phyloP scores from a whole-genome alignment of 148 eudicot species.

The Rheum nobile region DNA sequence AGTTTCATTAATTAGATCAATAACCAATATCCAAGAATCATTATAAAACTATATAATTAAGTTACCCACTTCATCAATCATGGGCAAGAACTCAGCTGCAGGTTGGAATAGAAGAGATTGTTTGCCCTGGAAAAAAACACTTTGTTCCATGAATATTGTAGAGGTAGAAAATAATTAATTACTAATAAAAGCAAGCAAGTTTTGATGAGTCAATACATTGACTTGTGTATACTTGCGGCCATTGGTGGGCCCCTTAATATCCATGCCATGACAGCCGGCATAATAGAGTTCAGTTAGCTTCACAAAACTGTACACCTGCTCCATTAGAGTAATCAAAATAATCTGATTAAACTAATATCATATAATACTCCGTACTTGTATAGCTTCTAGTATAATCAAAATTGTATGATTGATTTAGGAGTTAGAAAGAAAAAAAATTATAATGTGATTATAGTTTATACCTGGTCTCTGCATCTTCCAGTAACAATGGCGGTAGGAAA shows the following conservation, averaged over 20 bases:
- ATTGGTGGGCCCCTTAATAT: conserved; percentile 79
- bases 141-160: neutral
- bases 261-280: conserved; percentile 99
- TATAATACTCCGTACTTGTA: too few relatives aligned
- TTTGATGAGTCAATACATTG: neutral
- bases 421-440: too few relatives aligned
- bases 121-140: conserved; percentile 11
- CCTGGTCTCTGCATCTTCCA: conserved; percentile 92
- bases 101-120: conserved; percentile 68
- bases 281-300: conserved; percentile 68
- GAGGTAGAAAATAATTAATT: neutral
- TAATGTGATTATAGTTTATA: too few relatives aligned
- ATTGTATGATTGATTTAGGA: neutral
- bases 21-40: neutral
- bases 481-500: conserved; percentile 93
- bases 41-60: neutral
- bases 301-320: conserved; percentile 62
- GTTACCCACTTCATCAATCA: conserved; percentile 57
- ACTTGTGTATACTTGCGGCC: conserved; percentile 21
- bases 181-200: neutral
- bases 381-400: too few relatives aligned
- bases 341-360: too few relatives aligned
- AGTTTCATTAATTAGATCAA: neutral
- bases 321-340: neutral
- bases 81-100: conserved; percentile 76